These are phyloP conservation scores for Claviceps arundinis DNA, from an alignment of 2,329 filamentous ascomycete genomes.

Conservation along the genomic window DNA sequence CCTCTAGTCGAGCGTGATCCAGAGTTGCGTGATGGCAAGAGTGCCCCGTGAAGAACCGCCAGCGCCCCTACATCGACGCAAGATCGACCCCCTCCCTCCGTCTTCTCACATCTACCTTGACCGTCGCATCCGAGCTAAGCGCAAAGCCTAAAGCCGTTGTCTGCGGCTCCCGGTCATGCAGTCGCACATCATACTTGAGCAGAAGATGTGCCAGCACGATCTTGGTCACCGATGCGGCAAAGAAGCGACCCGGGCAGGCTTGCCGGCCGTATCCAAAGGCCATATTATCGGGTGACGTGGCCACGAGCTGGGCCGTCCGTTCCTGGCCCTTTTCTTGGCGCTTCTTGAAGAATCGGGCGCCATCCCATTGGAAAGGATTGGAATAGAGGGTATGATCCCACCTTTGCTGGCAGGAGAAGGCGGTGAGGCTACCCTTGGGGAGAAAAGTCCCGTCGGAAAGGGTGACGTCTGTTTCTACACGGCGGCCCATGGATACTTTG, in stretches of 20 bases:
- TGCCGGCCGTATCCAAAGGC: constrained; percentile 42
- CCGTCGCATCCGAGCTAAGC: neutral
- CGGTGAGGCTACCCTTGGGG: constrained; percentile 1
- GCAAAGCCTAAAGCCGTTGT: neutral
- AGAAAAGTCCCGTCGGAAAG: constrained; percentile 7
- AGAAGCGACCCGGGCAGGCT: constrained; percentile 40
- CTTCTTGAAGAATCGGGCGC: constrained; percentile 30
- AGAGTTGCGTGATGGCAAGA: too few species aligned
- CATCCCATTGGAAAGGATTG: constrained; percentile 22
- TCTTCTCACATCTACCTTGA: constrained; percentile 1
- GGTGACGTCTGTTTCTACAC: neutral
- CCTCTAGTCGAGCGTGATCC: too few species aligned
- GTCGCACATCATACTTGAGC: constrained; percentile 30
- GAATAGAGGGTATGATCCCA: neutral
- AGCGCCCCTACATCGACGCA: neutral
- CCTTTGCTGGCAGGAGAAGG: constrained; percentile 1
- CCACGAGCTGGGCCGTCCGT: constrained; percentile 28
- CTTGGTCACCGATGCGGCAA: constrained; percentile 39
- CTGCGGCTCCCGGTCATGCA: neutral
- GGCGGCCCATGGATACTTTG: constrained; percentile 5
- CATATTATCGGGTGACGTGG: constrained; percentile 33
- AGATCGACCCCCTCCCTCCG: neutral
- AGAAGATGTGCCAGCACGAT: constrained; percentile 35
- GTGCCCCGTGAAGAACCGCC: neutral
- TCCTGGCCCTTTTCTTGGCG: constrained; percentile 22